These are phyloP conservation scores for Corniculantispora saksenae DNA, from an alignment of 2,329 filamentous ascomycete species.

Conservation along the genomic window DNA sequence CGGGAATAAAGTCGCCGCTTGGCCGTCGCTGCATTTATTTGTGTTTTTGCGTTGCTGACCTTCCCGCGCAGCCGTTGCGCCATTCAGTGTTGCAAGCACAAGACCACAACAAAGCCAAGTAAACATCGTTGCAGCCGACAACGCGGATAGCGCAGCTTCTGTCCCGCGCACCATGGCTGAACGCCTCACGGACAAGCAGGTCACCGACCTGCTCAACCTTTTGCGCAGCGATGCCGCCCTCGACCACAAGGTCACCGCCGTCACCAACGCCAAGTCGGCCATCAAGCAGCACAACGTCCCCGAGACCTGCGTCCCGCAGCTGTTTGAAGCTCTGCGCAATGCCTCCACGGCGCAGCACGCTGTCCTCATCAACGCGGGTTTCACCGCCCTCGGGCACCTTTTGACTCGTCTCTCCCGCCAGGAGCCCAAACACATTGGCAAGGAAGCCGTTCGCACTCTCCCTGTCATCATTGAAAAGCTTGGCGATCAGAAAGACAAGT, in stretches of 20 bases:
- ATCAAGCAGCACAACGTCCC: conserved; percentile 94
- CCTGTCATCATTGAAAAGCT: conserved; percentile 80
- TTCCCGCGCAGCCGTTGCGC: background rate
- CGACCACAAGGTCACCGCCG: conserved; percentile 69
- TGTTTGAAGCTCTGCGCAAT: conserved; percentile 80
- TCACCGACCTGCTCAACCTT: conserved; percentile 53
- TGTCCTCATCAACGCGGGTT: conserved; percentile 76
- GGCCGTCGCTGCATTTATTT: background rate
- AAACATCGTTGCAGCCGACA: background rate
- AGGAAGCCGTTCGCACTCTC: conserved; percentile 70
- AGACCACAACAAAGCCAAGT: background rate
- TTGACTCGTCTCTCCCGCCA: conserved; percentile 84
- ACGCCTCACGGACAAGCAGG: conserved; percentile 60
- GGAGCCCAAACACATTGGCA: conserved; percentile 71
- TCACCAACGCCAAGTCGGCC: conserved; percentile 77
- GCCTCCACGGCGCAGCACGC: conserved; percentile 77
- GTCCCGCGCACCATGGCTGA: conserved; percentile 47
- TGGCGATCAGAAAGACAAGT: conserved; percentile 85
- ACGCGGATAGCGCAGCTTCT: background rate
- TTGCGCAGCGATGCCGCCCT: conserved; percentile 64
- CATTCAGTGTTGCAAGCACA: background rate
- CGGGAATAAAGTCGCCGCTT: background rate
- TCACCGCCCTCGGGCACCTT: conserved; percentile 85
- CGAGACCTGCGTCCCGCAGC: conserved; percentile 66
- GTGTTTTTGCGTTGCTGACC: conserved; percentile 7